A percentile compares a stretch with the other conserved stretches of the same genome.
Evolutionary conservation across 148 eudicot genomes (phyloP).

Genomic region (Silene conica): DNA sequence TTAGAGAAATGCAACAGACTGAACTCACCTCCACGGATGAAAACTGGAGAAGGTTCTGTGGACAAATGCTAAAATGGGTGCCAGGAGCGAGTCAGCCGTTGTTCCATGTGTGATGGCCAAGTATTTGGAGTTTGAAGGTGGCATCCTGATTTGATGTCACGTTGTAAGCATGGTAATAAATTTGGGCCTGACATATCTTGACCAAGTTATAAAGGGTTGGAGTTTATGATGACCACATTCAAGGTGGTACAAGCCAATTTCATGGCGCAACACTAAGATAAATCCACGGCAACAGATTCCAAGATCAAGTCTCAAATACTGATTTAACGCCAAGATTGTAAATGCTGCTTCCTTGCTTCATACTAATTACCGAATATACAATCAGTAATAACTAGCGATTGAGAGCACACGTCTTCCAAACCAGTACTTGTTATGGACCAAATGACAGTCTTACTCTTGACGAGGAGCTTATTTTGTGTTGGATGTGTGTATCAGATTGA

Average conservation of each 20-base stretch:
- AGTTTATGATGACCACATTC: neutral
- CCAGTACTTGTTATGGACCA: neutral
- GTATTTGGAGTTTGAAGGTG: conserved; percentile 1
- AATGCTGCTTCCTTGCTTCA: conserved; percentile 4
- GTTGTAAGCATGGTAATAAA: neutral
- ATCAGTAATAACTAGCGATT: neutral
- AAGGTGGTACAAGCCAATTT: no score
- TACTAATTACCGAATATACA: no score
- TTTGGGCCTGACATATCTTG: neutral
- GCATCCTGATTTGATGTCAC: neutral
- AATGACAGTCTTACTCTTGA: neutral
- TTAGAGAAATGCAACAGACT: conserved; percentile 33
- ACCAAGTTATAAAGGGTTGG: neutral
- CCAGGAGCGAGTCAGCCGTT: conserved; percentile 8
- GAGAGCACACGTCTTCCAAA: neutral
- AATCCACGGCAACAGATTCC: neutral
- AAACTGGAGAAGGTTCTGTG: conserved; percentile 22
- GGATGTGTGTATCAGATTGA: neutral
- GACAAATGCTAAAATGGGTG: conserved; percentile 16
- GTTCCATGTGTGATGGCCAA: neutral
- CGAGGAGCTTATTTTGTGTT: neutral
- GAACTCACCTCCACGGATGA: conserved; percentile 15
- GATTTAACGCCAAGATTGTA: neutral
- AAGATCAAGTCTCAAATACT: neutral
- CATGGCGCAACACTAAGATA: neutral